Conservation (phyloP, 1,284 basidiomycete species). For the Ustilago tritici region DNA sequence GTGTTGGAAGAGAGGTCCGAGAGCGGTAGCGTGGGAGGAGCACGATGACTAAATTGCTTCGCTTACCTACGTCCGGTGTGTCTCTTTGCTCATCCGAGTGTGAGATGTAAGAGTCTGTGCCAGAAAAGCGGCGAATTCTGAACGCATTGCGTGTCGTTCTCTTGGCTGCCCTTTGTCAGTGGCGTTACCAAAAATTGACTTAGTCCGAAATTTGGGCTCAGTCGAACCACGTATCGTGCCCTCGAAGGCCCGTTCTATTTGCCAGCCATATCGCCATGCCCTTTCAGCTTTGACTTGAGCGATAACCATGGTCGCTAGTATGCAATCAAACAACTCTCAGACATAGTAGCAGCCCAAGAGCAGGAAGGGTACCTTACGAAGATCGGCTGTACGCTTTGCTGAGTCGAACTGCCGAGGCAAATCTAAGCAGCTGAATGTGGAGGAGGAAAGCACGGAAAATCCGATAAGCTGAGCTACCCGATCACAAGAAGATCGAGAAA, state of each 20-base stretch:
- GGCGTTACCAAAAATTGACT: conserved; percentile 3
- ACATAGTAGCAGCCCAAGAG: background rate
- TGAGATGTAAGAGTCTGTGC: background rate
- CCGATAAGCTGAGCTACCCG: conserved; percentile 13
- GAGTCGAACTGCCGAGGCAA: background rate
- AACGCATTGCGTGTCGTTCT: conserved; percentile 5
- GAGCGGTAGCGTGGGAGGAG: conserved; percentile 4
- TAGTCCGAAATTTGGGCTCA: conserved; percentile 14
- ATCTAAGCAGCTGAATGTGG: conserved; percentile 7
- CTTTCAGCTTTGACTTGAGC: background rate
- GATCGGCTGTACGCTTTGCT: background rate
- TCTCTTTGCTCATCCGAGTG: conserved; percentile 29
- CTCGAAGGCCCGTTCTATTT: conserved; percentile 9
- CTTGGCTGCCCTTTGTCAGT: conserved; percentile 2
- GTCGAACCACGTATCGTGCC: conserved; percentile 4
- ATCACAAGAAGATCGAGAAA: conserved; percentile 11
- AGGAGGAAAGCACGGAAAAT: conserved; percentile 7
- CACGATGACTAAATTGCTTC: conserved; percentile 3
- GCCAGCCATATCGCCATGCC: conserved; percentile 16
- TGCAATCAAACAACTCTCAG: too few relatives aligned
- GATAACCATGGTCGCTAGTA: too few relatives aligned
- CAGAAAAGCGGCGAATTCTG: conserved; percentile 12
- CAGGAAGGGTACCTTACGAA: background rate
- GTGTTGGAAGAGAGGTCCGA: conserved; percentile 16
- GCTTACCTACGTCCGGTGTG: conserved; percentile 8